Conservation (phyloP, 1,284 basidiomycete species). For the Cerioporus squamosus region DNA sequence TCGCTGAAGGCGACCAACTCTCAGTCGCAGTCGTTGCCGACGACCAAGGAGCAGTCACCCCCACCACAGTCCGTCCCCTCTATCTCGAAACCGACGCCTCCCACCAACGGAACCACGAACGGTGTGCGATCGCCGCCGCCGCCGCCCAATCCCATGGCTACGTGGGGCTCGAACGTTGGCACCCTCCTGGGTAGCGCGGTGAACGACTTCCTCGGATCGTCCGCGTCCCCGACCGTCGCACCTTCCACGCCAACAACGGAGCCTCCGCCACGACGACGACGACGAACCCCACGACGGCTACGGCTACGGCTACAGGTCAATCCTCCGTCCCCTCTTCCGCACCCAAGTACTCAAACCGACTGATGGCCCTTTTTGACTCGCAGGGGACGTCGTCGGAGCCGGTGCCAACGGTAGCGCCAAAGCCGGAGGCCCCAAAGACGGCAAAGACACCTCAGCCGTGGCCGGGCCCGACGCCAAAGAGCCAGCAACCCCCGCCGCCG, state of each 20-base stretch:
- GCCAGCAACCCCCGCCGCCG: constrained; percentile 17
- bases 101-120: constrained; percentile 1
- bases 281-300: constrained; percentile 1
- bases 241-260: constrained; percentile 11
- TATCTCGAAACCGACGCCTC: constrained; percentile 12
- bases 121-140: not conserved
- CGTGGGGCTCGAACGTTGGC: constrained; percentile 16
- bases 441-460: constrained; percentile 15
- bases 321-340: constrained; percentile 22
- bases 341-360: constrained; percentile 24
- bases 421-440: constrained; percentile 10
- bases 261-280: not conserved
- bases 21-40: constrained; percentile 9
- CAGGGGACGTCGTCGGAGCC: constrained; percentile 23
- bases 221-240: constrained; percentile 15
- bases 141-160: constrained; percentile 4
- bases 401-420: constrained; percentile 16
- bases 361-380: constrained; percentile 28
- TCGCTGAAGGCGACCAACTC: constrained; percentile 15
- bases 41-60: constrained; percentile 7
- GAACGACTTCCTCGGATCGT: constrained; percentile 20
- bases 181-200: constrained; percentile 20
- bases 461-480: constrained; percentile 19
- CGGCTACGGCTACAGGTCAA: constrained; percentile 26
- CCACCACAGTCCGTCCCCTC: constrained; percentile 9